Evolutionary conservation across 305 asterid genomes (phyloP).

Genomic region (Salvia sclarea): DNA sequence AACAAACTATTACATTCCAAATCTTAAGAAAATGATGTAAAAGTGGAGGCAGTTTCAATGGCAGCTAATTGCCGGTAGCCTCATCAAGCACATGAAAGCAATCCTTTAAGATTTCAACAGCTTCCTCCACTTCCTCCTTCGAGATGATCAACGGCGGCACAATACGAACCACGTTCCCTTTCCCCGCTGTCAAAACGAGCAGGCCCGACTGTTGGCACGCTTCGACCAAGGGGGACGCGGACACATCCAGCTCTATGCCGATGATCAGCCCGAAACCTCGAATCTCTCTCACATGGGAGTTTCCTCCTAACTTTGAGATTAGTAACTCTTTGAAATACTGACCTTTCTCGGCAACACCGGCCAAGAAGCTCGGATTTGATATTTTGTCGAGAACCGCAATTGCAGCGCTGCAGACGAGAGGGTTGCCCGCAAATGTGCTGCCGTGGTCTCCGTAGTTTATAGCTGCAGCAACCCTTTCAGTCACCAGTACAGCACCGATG

Average conservation of each 20-base stretch:
- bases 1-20: constrained; percentile 10
- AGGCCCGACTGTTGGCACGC: constrained; percentile 79
- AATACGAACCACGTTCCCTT: constrained; percentile 83
- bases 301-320: constrained; percentile 51
- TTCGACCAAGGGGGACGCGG: constrained; percentile 76
- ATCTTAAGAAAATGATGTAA: neutral
- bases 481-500: constrained; percentile 76
- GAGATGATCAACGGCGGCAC: constrained; percentile 87
- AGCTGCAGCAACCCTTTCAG: constrained; percentile 70
- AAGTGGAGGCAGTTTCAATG: no score
- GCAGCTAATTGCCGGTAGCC: constrained; percentile 29
- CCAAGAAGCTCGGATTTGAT: constrained; percentile 57
- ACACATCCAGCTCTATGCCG: constrained; percentile 78
- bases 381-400: constrained; percentile 75
- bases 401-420: constrained; percentile 88
- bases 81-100: constrained; percentile 68
- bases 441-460: constrained; percentile 90
- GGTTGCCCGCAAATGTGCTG: constrained; percentile 94
- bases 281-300: constrained; percentile 68
- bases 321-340: constrained; percentile 58
- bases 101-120: constrained; percentile 54
- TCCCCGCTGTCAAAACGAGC: constrained; percentile 84
- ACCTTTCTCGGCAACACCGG: constrained; percentile 67
- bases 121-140: constrained; percentile 64
- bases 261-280: no score